Evolutionary conservation across 164 flowering plant species (phyloP), one percentile per base, ranked within the genome.

Genomic region (Pachysandra terminalis): DNA sequence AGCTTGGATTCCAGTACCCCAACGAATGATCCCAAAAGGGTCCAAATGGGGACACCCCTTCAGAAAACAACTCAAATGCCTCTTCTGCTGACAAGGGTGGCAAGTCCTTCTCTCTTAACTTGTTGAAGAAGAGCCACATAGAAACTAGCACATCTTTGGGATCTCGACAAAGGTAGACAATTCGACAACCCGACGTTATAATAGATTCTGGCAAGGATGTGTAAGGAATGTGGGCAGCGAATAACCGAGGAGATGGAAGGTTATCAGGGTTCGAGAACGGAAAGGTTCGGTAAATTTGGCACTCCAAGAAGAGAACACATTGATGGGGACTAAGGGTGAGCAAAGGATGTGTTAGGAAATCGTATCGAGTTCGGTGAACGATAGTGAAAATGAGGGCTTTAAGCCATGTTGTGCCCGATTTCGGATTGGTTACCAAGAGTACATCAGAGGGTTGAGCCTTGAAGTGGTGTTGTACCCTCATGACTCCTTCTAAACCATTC

Each of bases 141-240:
- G 81, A 78, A n/a, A 72, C 52, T 0, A 74, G 58, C 13, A 62
- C 66, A 24, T 78, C 78, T 28, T 69, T 74, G 0, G 80, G 77
- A 7, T 77, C 57, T 7, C 74, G 23, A 21, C 70, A 65, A 5
- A 74, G 16, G 35, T 71, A 71, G 8, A 77, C 63, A 9, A 68
- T 68, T 57, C 27, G 23, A 23, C 73, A 74, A 0, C 22, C 8
- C 0, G 35, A 61, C 8, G 8, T 24, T 9, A 13, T 26, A 12
- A 74, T 23, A 1, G 75, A 71, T 14, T 24, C 37, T 5, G 75
- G 73, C 16, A 74, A 41, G 14, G 59, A 63, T 19, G 28, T 0
- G 62, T 56, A 74, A 23, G 77, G 68, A 7, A 71, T n/a, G 40
- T 71, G 75, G 9, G 81, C 61, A 1, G 68, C 73, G 12, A 64